Percentiles rank a stretch among this genome's conserved stretches.
phyloP scores from a whole-genome alignment of 805 yeast species.

The Hanseniaspora guilliermondii region DNA sequence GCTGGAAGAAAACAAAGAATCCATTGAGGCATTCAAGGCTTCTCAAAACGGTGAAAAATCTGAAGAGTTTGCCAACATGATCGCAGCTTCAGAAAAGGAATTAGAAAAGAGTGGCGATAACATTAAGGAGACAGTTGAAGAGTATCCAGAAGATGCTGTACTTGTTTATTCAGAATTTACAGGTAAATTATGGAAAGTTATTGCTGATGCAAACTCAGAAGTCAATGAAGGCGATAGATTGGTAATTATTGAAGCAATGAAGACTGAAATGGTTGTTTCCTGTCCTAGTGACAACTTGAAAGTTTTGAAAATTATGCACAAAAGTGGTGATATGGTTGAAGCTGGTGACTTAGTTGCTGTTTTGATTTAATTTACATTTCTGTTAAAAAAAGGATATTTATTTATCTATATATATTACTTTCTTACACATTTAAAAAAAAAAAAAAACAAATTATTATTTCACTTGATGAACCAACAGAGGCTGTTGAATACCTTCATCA shows the following conservation, averaged over 20 bases:
- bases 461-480: conserved; percentile 1
- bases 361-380: conserved; percentile 31
- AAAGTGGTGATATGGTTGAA: conserved; percentile 91
- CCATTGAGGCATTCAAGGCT: conserved; percentile 56
- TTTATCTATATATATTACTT: not conserved
- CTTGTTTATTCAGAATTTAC: conserved; percentile 86
- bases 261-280: conserved; percentile 85
- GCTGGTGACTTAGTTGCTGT: conserved; percentile 93
- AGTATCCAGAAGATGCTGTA: conserved; percentile 66
- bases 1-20: conserved; percentile 58
- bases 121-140: conserved; percentile 30
- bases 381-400: not conserved
- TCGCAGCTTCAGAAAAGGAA: conserved; percentile 70
- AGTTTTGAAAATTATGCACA: conserved; percentile 59
- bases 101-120: conserved; percentile 43
- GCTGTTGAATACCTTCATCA: not conserved
- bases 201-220: conserved; percentile 64
- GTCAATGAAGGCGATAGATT: conserved; percentile 68
- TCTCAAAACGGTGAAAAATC: conserved; percentile 68
- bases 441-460: not conserved
- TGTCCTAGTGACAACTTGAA: conserved; percentile 55
- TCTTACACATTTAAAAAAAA: not conserved
- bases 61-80: conserved; percentile 73
- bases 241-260: conserved; percentile 93
- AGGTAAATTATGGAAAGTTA: conserved; percentile 94